These are phyloP conservation scores for Hylodesmum podocarpum DNA, from an alignment of 306 rosid genomes.

Conservation along the genomic window DNA sequence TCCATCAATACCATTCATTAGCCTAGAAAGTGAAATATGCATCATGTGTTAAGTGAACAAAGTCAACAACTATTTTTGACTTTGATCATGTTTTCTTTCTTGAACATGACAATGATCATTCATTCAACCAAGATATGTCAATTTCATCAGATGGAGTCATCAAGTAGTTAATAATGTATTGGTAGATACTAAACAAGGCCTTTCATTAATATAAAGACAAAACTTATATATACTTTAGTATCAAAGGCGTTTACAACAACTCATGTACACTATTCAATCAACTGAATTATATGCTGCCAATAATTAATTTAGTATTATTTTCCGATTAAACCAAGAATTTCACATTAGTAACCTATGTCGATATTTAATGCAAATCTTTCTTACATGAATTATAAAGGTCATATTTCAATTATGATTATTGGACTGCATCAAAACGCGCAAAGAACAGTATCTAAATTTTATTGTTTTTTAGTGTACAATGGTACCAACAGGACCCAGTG, in stretches of 20 bases:
- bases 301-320: background rate
- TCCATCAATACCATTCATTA: slow-evolving; percentile 6
- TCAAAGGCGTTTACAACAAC: too few species aligned
- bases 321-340: background rate
- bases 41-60: background rate
- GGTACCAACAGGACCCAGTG: too few species aligned
- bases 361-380: background rate
- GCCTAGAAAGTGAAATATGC: background rate
- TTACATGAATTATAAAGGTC: background rate
- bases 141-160: background rate
- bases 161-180: background rate
- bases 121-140: background rate
- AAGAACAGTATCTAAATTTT: background rate
- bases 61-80: background rate
- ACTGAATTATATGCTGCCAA: too few species aligned
- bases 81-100: background rate
- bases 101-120: background rate
- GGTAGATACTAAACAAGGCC: background rate
- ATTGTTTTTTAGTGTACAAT: too few species aligned
- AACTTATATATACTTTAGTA: too few species aligned
- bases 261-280: too few species aligned
- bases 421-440: too few species aligned
- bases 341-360: background rate
- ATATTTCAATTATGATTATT: background rate
- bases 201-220: too few species aligned